A percentile compares a stretch with the other conserved stretches of the same genome.
Conservation (phyloP, 805 yeast species). For the Myxozyma neotropica region DNA sequence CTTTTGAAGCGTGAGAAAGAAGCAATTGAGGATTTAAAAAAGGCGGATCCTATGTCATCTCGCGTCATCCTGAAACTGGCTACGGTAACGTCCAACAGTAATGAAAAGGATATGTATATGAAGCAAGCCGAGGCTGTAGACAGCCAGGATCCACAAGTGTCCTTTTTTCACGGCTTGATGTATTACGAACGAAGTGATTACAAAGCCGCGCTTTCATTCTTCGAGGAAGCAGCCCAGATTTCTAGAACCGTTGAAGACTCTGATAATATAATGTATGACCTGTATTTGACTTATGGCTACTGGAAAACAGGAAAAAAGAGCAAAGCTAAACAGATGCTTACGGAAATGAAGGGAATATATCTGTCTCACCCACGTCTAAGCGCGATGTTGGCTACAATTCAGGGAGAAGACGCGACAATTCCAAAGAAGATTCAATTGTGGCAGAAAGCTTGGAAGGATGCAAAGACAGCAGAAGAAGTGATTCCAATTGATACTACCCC, state of each 20-base stretch:
- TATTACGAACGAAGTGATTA: background rate
- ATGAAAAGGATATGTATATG: background rate
- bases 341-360: background rate
- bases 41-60: background rate
- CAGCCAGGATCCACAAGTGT: background rate
- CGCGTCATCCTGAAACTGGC: background rate
- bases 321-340: background rate
- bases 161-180: constrained; percentile 2
- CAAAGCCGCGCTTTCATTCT: background rate
- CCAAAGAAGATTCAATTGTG: background rate
- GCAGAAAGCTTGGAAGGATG: background rate
- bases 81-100: background rate
- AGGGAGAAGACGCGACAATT: background rate
- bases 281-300: background rate
- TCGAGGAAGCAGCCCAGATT: background rate
- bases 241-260: no score
- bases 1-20: background rate
- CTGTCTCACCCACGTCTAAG: background rate
- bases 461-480: background rate
- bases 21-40: background rate
- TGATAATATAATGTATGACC: background rate
- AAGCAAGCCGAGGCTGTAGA: background rate
- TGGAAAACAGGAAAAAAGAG: background rate
- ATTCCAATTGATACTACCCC: background rate
- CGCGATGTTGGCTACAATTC: background rate